Evolutionary conservation across 441 rosid species (phyloP), one percentile per base, ranked within the genome.

Genomic region (Gossypium gossypioides): DNA sequence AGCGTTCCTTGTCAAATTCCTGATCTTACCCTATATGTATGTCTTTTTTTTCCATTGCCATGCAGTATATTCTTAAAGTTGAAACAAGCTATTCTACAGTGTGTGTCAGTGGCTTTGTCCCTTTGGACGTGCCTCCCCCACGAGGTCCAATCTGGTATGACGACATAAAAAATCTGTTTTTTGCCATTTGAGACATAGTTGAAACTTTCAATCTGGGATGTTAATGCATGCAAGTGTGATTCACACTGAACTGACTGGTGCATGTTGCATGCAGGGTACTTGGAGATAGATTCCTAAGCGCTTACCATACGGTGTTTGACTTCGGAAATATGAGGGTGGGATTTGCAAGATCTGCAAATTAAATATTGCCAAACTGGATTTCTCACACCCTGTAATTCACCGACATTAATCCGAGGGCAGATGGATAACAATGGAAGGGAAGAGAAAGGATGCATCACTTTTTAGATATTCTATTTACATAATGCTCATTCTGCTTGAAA

Each of bases 271-370:
- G 79, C 84, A 86, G 92, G 89, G 72, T 88, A 69, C 82, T 88
- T 10, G 92, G 92, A 65, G 80, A 81, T 56, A 65, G 79, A 48
- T 88, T 86, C 74, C 25, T 88, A 77, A 82, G 86, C 67, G 87
- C 87, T 56, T 88, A 88, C 80, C 89, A 88, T 77, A 81, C 92
- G 12, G 86, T 86, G 16, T 88, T 86, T 51, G 89, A 88, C 59
- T 83, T 72, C 4, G 90, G 84, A 27, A 88, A 86, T 73, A 79
- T 71, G 55, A 80, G 72, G 67, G 52, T 86, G 6, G 89, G 92
- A 71, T 84, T 87, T 63, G 89, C 92, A 3, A 67, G 78, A 77
- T 77, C 86, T 51, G 82, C 85, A 50, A 73, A 75, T 50, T 18
- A 46, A 75, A 56, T 18, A 27, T 37, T 46, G 22, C 32, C 13